phyloP scores from a whole-genome alignment of 2,329 filamentous ascomycete species.

The Elsinoe australis region DNA sequence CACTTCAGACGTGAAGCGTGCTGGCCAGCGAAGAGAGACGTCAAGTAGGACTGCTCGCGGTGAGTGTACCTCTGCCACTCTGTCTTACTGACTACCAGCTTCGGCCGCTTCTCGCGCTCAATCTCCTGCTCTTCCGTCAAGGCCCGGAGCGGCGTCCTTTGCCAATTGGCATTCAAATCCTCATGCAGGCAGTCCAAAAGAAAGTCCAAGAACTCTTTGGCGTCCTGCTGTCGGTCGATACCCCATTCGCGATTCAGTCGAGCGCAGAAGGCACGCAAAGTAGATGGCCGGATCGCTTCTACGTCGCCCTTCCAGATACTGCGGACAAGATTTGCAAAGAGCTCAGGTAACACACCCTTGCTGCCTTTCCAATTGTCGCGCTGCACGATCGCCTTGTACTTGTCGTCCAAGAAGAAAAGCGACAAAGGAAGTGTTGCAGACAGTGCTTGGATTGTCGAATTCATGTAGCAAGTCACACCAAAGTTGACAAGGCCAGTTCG shows the following conservation, averaged over 20 bases:
- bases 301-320: conserved; percentile 56
- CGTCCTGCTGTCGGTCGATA: conserved; percentile 74
- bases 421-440: conserved; percentile 60
- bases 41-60: conserved; percentile 66
- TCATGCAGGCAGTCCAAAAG: conserved; percentile 74
- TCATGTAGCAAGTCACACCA: conserved; percentile 82
- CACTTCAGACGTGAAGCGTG: conserved; percentile 56
- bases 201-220: conserved; percentile 82
- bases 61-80: conserved; percentile 68
- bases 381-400: conserved; percentile 52
- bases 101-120: conserved; percentile 52
- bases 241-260: conserved; percentile 61
- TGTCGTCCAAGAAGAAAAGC: conserved; percentile 58
- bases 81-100: conserved; percentile 58
- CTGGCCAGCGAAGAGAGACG: conserved; percentile 69
- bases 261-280: conserved; percentile 53
- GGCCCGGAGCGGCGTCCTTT: conserved; percentile 49
- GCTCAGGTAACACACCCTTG: conserved; percentile 54
- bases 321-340: conserved; percentile 54
- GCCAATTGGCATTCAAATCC: conserved; percentile 68
- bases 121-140: conserved; percentile 55
- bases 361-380: conserved; percentile 57
- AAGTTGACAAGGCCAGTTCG: conserved; percentile 72
- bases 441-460: conserved; percentile 77
- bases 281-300: conserved; percentile 38